Evolutionary conservation across 768 basidiomycete genomes (phyloP), one percentile per base, ranked within the genome.

Genomic region (Pulveroboletus sp.): DNA sequence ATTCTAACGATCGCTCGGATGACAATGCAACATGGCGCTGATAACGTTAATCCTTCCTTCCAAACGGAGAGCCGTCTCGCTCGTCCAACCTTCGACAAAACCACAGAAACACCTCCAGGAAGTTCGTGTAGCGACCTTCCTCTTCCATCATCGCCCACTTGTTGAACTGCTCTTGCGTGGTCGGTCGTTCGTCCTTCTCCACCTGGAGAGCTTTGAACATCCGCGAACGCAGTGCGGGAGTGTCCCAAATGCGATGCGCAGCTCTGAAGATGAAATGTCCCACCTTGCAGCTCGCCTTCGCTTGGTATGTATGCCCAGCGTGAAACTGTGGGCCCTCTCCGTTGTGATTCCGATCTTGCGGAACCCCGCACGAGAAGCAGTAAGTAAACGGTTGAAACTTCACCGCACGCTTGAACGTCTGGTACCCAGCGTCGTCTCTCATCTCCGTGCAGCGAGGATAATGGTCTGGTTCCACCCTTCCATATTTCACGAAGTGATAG

Each of bases 31-130:
- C n/a, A n/a, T n/a, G n/a, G n/a, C n/a, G n/a, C n/a, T n/a, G n/a
- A n/a, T n/a, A n/a, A n/a, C n/a, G n/a, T n/a, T n/a, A n/a, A n/a
- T n/a, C n/a, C n/a, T n/a, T n/a, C n/a, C n/a, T n/a, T n/a, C n/a
- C n/a, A n/a, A n/a, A n/a, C n/a, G n/a, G n/a, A n/a, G n/a, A n/a
- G n/a, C n/a, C n/a, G n/a, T n/a, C n/a, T n/a, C n/a, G n/a, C n/a
- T n/a, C n/a, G n/a, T n/a, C n/a, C n/a, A n/a, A n/a, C n/a, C n/a
- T n/a, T n/a, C n/a, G n/a, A n/a, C n/a, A n/a, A n/a, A n/a, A 54
- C 53, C 53, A 54, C 0, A 54, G 19, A 24, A 54, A 54, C 3
- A 10, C 44, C 12, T 54, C 53, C n/a, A 54, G 5, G 10, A 44
- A 45, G 19, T 54, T 54, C 20, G 45, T 27, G 9, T 54, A 54